Base-by-base conservation (phyloP, 2,329 filamentous ascomycete species). In the Sporothrix mexicana region DNA sequence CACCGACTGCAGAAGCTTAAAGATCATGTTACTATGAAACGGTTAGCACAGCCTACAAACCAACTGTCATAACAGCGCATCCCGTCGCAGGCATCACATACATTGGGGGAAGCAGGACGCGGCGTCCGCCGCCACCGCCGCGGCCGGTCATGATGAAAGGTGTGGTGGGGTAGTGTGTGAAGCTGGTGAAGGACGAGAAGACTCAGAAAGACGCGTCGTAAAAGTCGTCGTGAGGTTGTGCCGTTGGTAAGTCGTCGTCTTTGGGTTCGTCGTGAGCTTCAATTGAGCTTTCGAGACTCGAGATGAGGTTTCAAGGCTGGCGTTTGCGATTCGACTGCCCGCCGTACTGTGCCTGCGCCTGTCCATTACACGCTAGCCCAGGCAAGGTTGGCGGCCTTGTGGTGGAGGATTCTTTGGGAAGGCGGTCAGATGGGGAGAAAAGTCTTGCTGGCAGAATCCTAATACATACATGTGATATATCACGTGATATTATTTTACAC, bases 1-100 rank as follows among this genome's bases (percentile, higher is more conserved):
- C 69, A 77, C 77, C 64, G 83, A 84, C 79, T 91, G 95, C 10
- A 98, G 88, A 53, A 98, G 91, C 86, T 96, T 97, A 89, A 96
- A 96, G 82, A 96, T 95, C 83, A 94, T 94, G 84, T 96, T 95
- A 85, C 77, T 78, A 43, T 30, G 55, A 10, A 41, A 36, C 0
- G 15, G 69, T 70, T 36, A 67, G 45, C 30, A 36, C 4, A 36
- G 30, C 30, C 7, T 7, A 36, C 30, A 36, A 5, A 7, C 7
- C 17, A 64, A 45, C 36, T 12, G 15, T n/a, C 59, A 64, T n/a
- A 23, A n/a, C n/a, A 3, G 36, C 15, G 20, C 30, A 12, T 41
- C 57, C 36, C 30, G 17, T 10, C 2, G 57, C 57, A 5, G 12
- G 25, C 57, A 13, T n/a, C 30, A 66, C 76, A 55, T 69, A 78